Base-by-base conservation (phyloP, 2,329 filamentous ascomycete genomes). In the Colletotrichum orbiculare region DNA sequence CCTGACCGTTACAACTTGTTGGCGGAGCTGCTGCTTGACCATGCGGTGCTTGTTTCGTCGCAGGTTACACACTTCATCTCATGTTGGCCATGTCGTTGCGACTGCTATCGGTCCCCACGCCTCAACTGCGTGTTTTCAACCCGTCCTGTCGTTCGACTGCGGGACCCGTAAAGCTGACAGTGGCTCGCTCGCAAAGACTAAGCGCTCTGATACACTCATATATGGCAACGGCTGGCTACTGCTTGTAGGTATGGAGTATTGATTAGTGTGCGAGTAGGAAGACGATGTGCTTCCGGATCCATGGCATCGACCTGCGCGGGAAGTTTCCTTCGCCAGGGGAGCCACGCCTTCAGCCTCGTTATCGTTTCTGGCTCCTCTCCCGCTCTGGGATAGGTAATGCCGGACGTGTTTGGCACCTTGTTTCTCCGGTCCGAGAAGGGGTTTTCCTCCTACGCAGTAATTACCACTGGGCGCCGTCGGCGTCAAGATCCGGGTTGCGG, bases 71-170 rank as follows among this genome's bases (percentile, higher is more conserved):
- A 64, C 52, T 58, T 61, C 62, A 48, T 65, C 57, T 46, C 60
- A 61, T 65, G 57, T 48, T 59, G 34, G 54, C 42, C 56, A 54
- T 39, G 50, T 42, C 50, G 57, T 55, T 61, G 62, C 37, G 55
- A 62, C 57, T 53, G 57, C 52, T 56, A 52, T 50, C 25, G 25
- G 25, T 25, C 25, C 25, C 25, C 52, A 17, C 47, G 58, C 62
- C 62, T 65, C 62, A 65, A 52, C 53, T 62, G 62, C 58, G 48
- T 56, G 25, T 53, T 49, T 50, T 53, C 52, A 65, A 65, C 62
- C 63, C 63, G 48, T 62, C 58, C 37, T 65, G 63, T 65, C 58
- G 63, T 65, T 65, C 52, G 63, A 62, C 62, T 57, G 50, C 39
- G 57, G 35, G 49, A 25, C 34, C 56, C 45, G 38, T 33, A 8